A percentile compares a stretch with the other conserved stretches of the same genome.
phyloP scores from a whole-genome alignment of 495 filamentous ascomycete species.

The Penicillium ochrochloron region DNA sequence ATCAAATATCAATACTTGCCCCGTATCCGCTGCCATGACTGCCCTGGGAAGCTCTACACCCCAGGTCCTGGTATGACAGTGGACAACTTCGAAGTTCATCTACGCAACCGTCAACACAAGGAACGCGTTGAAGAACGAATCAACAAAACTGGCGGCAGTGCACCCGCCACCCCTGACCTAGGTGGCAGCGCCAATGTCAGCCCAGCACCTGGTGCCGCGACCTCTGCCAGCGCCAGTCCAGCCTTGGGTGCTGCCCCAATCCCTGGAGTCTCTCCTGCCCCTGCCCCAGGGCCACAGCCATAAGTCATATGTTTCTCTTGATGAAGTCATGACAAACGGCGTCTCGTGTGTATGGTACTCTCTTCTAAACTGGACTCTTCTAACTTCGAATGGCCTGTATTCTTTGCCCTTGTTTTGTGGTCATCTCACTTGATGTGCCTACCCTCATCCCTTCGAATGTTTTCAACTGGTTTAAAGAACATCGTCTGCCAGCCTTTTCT shows the following conservation, averaged over 20 bases:
- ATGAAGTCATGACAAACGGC: slow-evolving; percentile 33
- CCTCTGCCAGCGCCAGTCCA: slow-evolving; percentile 26
- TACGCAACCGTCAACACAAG: slow-evolving; percentile 79
- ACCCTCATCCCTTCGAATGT: not conserved
- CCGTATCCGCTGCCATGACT: slow-evolving; percentile 86
- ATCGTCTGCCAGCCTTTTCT: slow-evolving; percentile 17
- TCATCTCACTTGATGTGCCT: not conserved
- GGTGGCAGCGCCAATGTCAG: slow-evolving; percentile 28
- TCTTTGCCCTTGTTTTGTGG: slow-evolving; percentile 16
- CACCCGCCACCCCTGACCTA: slow-evolving; percentile 9
- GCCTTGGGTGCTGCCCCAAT: slow-evolving; percentile 18
- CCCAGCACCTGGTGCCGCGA: slow-evolving; percentile 26
- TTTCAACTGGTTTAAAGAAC: slow-evolving; percentile 2
- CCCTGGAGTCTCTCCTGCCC: slow-evolving; percentile 22
- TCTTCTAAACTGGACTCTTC: slow-evolving; percentile 5
- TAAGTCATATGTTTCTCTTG: slow-evolving; percentile 21
- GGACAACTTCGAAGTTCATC: slow-evolving; percentile 87
- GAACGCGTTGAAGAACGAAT: slow-evolving; percentile 68
- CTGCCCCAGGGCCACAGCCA: slow-evolving; percentile 22
- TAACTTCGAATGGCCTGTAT: slow-evolving; percentile 24
- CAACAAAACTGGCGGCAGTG: slow-evolving; percentile 23
- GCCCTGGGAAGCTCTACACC: slow-evolving; percentile 91
- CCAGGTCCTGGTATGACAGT: slow-evolving; percentile 81
- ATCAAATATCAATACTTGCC: slow-evolving; percentile 79
- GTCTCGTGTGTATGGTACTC: slow-evolving; percentile 19